Evolutionary conservation across 139 green algal species (phyloP), one percentile per base, ranked within the genome.

Genomic region (Chlorella sp.): DNA sequence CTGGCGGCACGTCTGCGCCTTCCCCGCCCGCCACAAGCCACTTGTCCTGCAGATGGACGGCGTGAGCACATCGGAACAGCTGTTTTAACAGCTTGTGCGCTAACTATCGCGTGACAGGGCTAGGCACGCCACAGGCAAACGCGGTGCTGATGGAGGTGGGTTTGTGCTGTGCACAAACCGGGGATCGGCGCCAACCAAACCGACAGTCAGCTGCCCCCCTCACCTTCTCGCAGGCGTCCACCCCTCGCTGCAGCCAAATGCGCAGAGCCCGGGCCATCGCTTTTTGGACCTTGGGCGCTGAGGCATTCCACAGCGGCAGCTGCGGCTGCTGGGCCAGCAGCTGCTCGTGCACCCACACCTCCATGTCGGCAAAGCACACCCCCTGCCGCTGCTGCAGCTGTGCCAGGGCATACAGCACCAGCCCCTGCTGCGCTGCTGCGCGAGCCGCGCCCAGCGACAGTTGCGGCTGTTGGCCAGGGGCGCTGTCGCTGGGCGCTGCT

Each of bases 161-260:
- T 24, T 24, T 60, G 11, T 26, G 51, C 51, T 60, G 51, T 26
- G 14, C 13, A 24, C 51, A 60, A 20, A 62, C 41, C 40, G 1
- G 6, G 36, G 38, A 20, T 68, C 13, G 26, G 22, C 26, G 26
- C 22, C 69, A 54, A 46, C 32, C 34, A 54, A 40, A 46, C 69
- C 13, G 38, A 54, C 69, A 76, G 20, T 34, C 69, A 51, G 36
- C 43, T 22, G 5, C 43, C 43, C 26, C 30, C 30, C 76, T 4
- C 76, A 82, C 76, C 76, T 82, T 17, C 11, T 56, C 54, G 26
- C 76, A 82, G 7, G 17, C 32, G 19, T 48, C 22, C 56, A 82
- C 5, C 16, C 13, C 77, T 8, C 5, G 26, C 60, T 62, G 77
- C 40, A 83, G 60, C 58, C 46, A 19, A 0, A 13, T 5, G 58